Conservation (phyloP, 1,284 basidiomycete genomes). For the Neolentinus lepideus region DNA sequence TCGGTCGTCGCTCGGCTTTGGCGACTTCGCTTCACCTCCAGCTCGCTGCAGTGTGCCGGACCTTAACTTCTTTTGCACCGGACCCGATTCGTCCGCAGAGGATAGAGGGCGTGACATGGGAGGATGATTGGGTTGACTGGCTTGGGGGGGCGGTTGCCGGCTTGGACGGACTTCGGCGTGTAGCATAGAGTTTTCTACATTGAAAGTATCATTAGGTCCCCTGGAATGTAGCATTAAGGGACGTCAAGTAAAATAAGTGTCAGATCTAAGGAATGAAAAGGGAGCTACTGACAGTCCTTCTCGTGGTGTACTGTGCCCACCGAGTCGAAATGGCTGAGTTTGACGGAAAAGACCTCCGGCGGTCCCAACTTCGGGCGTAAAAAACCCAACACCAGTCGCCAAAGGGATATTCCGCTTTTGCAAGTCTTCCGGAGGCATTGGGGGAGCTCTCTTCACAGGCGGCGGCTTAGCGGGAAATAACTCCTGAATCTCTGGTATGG, state of each 20-base stretch:
- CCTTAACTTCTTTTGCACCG: constrained; percentile 66
- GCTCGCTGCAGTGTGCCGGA: constrained; percentile 53
- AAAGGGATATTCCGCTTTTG: constrained; percentile 39
- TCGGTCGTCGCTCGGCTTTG: constrained; percentile 45
- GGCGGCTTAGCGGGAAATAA: constrained; percentile 59
- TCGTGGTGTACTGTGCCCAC: constrained; percentile 36
- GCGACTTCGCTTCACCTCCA: constrained; percentile 43
- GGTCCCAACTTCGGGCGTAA: constrained; percentile 68
- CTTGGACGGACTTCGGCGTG: constrained; percentile 30
- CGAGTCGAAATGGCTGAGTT: constrained; percentile 51
- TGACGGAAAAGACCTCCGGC: constrained; percentile 34
- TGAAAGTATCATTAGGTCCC: constrained; percentile 53
- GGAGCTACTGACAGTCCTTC: constrained; percentile 53
- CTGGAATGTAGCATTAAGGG: constrained; percentile 31
- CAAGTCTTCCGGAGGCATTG: constrained; percentile 39
- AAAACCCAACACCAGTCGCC: constrained; percentile 63
- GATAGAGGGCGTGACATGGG: constrained; percentile 60
- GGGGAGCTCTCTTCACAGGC: constrained; percentile 45
- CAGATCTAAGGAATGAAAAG: background rate
- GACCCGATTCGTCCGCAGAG: constrained; percentile 73
- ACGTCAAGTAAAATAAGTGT: background rate
- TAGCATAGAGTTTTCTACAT: constrained; percentile 53
- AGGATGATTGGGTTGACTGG: constrained; percentile 22
- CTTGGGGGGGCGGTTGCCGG: constrained; percentile 19
- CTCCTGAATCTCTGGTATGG: constrained; percentile 59